phyloP scores from a whole-genome alignment of 805 yeast genomes.

The Brettanomyces sp. region DNA sequence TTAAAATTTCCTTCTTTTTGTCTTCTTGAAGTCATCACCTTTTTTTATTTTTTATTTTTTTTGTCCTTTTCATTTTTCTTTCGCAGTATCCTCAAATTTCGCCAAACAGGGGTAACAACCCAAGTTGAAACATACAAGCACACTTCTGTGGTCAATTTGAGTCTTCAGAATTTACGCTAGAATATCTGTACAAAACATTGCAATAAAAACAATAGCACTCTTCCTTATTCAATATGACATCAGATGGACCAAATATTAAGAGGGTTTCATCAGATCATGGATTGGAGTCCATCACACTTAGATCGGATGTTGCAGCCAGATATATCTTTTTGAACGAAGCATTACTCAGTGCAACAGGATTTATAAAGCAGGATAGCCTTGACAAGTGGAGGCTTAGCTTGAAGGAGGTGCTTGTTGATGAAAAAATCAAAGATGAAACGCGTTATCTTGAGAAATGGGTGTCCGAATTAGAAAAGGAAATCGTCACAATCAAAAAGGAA shows the following conservation, averaged over 20 bases:
- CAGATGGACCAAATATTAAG: conserved; percentile 16
- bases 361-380: conserved; percentile 4
- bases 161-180: too few species aligned
- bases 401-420: conserved; percentile 13
- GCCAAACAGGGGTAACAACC: too few species aligned
- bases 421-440: conserved; percentile 8
- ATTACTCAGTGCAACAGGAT: conserved; percentile 14
- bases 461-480: conserved; percentile 7
- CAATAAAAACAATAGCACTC: background rate
- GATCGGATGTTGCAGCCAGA: conserved; percentile 26
- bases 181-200: too few species aligned
- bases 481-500: background rate
- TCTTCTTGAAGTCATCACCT: too few species aligned
- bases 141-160: too few species aligned
- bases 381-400: conserved; percentile 11
- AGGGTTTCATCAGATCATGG: conserved; percentile 16
- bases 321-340: conserved; percentile 25
- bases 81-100: too few species aligned
- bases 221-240: background rate
- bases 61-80: background rate
- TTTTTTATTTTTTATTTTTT: background rate
- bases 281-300: conserved; percentile 20
- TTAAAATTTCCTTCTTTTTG: too few species aligned
- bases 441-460: conserved; percentile 12
- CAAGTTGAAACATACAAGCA: too few species aligned